Percentiles rank a stretch among this genome's conserved stretches.
These are phyloP conservation scores for Marasmius oreades DNA, from an alignment of 1,284 basidiomycete species.

Conservation along the genomic window DNA sequence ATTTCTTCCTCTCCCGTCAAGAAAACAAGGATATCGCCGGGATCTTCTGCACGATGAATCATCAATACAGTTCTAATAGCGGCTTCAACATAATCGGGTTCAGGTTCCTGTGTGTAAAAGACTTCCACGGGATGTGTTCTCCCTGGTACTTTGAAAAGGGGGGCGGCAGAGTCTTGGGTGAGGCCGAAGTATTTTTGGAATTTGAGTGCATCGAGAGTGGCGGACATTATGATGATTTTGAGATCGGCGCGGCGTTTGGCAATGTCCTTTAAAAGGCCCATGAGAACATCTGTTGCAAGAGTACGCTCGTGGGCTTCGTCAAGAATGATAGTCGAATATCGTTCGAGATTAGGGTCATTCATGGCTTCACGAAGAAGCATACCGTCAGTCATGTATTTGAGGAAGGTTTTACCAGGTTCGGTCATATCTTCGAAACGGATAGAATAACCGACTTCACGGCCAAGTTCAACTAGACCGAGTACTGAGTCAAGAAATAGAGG, in stretches of 20 bases:
- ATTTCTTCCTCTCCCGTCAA: constrained; percentile 99
- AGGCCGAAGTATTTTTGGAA: constrained; percentile 95
- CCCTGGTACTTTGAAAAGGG: constrained; percentile 94
- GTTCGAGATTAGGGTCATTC: constrained; percentile 87
- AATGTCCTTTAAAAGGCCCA: constrained; percentile 84
- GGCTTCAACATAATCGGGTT: constrained; percentile 96
- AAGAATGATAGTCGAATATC: constrained; percentile 96
- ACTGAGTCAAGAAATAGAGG: background rate
- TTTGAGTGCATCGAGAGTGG: constrained; percentile 95
- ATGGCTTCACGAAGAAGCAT: constrained; percentile 97
- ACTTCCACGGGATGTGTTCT: constrained; percentile 95
- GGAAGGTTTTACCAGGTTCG: constrained; percentile 83
- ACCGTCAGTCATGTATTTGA: constrained; percentile 99
- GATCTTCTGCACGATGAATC: constrained; percentile 96
- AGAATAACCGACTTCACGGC: constrained; percentile 95
- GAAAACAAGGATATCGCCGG: constrained; percentile 93
- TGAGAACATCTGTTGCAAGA: constrained; percentile 96
- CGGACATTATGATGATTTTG: constrained; percentile 98
- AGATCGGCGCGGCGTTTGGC: constrained; percentile 83
- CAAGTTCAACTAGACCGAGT: constrained; percentile 69
- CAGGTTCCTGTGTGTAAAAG: constrained; percentile 95
- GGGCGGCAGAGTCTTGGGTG: constrained; percentile 54
- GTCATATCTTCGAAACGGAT: constrained; percentile 99
- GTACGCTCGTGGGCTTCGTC: constrained; percentile 99
- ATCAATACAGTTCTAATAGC: constrained; percentile 96